Evolutionary conservation across 1,284 basidiomycete species (phyloP).

Genomic region (Apiotrichum akiyoshidainum): DNA sequence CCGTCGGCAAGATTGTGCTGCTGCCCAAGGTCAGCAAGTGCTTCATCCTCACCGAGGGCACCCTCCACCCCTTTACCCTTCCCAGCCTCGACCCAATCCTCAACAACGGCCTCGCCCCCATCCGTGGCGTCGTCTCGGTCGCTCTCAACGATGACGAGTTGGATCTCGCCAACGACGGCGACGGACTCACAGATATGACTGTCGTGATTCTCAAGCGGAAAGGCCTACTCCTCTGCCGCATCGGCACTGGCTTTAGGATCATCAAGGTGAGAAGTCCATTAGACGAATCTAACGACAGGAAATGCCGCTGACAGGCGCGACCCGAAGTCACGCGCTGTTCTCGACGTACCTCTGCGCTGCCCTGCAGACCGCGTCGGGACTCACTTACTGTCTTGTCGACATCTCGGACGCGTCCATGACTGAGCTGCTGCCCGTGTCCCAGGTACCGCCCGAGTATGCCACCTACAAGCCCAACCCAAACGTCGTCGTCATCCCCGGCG

Average conservation of each 20-base stretch:
- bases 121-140: conserved; percentile 72
- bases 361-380: conserved; percentile 53
- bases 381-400: conserved; percentile 69
- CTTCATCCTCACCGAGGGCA: conserved; percentile 57
- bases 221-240: conserved; percentile 64
- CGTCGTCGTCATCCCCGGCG: conserved; percentile 66
- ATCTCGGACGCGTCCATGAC: conserved; percentile 65
- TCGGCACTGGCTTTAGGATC: conserved; percentile 61
- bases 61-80: conserved; percentile 72
- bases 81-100: conserved; percentile 72
- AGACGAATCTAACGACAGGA: conserved; percentile 57
- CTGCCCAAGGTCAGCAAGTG: conserved; percentile 62
- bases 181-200: conserved; percentile 61
- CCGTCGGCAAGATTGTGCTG: conserved; percentile 72
- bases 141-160: conserved; percentile 69
- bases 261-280: conserved; percentile 56
- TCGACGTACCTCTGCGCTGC: conserved; percentile 70
- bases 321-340: conserved; percentile 62
- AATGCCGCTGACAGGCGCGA: conserved; percentile 68
- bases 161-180: conserved; percentile 58
- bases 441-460: conserved; percentile 54
- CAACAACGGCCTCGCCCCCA: conserved; percentile 61
- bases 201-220: conserved; percentile 73
- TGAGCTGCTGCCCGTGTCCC: conserved; percentile 71
- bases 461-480: conserved; percentile 59